phyloP scores from a whole-genome alignment of 495 filamentous ascomycete genomes.

The Neurospora intermedia region DNA sequence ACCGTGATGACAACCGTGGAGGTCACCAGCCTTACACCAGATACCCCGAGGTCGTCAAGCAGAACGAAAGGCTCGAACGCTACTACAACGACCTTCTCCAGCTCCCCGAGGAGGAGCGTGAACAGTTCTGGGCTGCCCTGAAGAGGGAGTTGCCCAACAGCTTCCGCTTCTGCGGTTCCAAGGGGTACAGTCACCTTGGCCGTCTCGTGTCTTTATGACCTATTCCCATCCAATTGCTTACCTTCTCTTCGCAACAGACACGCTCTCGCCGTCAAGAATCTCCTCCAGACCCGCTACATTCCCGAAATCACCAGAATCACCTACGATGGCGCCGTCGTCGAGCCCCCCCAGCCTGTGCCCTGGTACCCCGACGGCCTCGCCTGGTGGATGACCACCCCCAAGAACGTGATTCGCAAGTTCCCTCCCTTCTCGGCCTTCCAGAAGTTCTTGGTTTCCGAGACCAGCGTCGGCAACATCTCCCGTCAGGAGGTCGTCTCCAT shows the following conservation, averaged over 20 bases:
- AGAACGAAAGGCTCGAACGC: slow-evolving; percentile 66
- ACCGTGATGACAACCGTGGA: background rate
- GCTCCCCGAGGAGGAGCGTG: slow-evolving; percentile 59
- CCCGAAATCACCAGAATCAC: slow-evolving; percentile 76
- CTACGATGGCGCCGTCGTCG: slow-evolving; percentile 67
- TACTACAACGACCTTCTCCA: slow-evolving; percentile 74
- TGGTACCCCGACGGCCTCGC: slow-evolving; percentile 94
- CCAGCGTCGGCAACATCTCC: slow-evolving; percentile 91
- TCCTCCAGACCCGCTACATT: slow-evolving; percentile 76
- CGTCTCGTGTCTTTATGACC: background rate
- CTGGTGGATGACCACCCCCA: slow-evolving; percentile 93
- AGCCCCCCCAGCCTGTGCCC: slow-evolving; percentile 65
- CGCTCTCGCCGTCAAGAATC: slow-evolving; percentile 75
- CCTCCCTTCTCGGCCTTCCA: slow-evolving; percentile 90
- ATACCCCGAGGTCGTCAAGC: slow-evolving; percentile 51
- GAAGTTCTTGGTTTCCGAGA: slow-evolving; percentile 96
- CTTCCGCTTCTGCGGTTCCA: slow-evolving; percentile 91
- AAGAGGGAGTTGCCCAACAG: slow-evolving; percentile 82
- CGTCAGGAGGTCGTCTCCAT: slow-evolving; percentile 96
- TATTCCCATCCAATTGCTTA: background rate
- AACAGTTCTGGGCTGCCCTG: slow-evolving; percentile 72
- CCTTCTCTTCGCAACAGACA: slow-evolving; percentile 42
- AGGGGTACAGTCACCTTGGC: slow-evolving; percentile 44
- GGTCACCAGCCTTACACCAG: slow-evolving; percentile 26
- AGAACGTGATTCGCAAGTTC: slow-evolving; percentile 83